Percentiles rank a stretch among this genome's conserved stretches.
phyloP scores from a whole-genome alignment of 352 stramenopile species.

The Pythium aquatile region DNA sequence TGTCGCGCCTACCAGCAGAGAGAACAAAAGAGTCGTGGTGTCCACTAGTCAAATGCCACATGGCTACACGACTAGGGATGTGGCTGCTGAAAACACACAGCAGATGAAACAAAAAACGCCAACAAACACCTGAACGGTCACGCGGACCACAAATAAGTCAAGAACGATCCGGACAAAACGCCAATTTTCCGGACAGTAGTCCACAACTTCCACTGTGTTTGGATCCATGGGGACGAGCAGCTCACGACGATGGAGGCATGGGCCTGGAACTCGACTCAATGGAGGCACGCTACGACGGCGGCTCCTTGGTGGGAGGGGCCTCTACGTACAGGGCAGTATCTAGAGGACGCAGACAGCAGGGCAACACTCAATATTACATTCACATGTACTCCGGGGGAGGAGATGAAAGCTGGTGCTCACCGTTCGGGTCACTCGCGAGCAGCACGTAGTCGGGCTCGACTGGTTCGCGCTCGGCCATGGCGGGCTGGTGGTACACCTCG shows the following conservation, averaged over 20 bases:
- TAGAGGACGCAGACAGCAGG: background rate
- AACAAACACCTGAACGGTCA: background rate
- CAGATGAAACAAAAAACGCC: background rate
- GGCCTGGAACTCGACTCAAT: background rate
- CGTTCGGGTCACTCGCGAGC: constrained; percentile 63
- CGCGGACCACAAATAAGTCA: background rate
- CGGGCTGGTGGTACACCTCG: constrained; percentile 66
- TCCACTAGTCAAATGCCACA: background rate
- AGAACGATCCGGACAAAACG: background rate
- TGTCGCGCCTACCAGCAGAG: background rate
- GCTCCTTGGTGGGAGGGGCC: background rate
- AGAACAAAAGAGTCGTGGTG: background rate
- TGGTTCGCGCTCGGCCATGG: constrained; percentile 57
- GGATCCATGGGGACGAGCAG: background rate
- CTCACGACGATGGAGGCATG: background rate
- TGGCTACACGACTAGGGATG: background rate
- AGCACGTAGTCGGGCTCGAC: constrained; percentile 76
- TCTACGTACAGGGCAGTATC: constrained; percentile 3
- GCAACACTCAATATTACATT: constrained; percentile 2
- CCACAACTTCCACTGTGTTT: too few relatives aligned
- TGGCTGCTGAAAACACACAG: background rate
- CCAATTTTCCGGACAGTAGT: too few relatives aligned
- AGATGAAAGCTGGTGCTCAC: constrained; percentile 62
- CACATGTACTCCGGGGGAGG: constrained; percentile 58
- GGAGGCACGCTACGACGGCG: background rate